Evolutionary conservation across 1,284 basidiomycete species (phyloP), one percentile per base, ranked within the genome.

Genomic region (Sutorius eximius): DNA sequence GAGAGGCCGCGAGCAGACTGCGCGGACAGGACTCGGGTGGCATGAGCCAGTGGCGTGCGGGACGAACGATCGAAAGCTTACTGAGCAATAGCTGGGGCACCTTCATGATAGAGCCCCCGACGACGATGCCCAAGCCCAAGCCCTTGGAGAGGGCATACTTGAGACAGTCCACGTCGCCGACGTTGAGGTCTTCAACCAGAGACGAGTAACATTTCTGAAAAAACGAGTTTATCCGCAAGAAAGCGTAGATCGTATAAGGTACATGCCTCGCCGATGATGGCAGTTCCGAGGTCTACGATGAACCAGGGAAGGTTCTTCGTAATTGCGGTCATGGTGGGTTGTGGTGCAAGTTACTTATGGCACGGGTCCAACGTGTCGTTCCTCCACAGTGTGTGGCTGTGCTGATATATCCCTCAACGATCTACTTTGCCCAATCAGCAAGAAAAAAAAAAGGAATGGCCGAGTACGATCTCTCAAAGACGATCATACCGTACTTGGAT

Each of bases 21-120:
- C 5, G 86, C 81, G 57, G 74, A 75, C 6, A 84, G 63, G 57
- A 88, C 85, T 87, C 59, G 48, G 24, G 15, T 1, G 16, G 45
- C 2, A 30, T 71, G 41, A 59, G 57, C 38, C 20, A 16, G 42
- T 29, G 57, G 38, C 42, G 27, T 24, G 32, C 49, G 18, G 22
- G 16, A 32, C 16, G 11, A n/a, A 16, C 11, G 33, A 56, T 45
- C 13, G 24, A 33, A 5, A 20, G 79, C 87, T 68, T 63, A 90
- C 87, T 88, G 51, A 89, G 79, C 27, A 87, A 64, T 11, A 93
- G 73, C 67, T 98, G 96, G 4, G 96, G 96, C 13, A 98, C 81
- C 75, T 98, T 98, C 86, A 98, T 92, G 58, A 98, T 93, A 27
- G 89, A 88, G 2, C 95, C 95, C 49, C 95, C 96, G 1, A 93